These are phyloP conservation scores for Zymoseptoria brevis DNA, from an alignment of 2,329 filamentous ascomycete genomes.

Conservation along the genomic window DNA sequence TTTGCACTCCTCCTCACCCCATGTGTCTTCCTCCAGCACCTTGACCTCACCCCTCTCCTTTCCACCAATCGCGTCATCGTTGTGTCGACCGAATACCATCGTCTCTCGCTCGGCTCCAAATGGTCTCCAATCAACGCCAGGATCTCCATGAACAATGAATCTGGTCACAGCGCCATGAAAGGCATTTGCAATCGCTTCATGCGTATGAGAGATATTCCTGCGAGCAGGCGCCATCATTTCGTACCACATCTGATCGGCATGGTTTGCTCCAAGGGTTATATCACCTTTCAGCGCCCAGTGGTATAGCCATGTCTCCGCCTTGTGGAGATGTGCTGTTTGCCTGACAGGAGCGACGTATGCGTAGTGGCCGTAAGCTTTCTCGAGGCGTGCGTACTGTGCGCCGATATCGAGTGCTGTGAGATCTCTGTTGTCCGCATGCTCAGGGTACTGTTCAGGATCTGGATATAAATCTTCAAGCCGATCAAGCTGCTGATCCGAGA, in stretches of 20 bases:
- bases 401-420: background rate
- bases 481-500: background rate
- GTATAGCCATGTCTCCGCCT: background rate
- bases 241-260: background rate
- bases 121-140: background rate
- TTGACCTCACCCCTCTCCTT: background rate
- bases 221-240: background rate
- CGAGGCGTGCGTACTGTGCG: slow-evolving; percentile 36
- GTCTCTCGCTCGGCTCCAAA: background rate
- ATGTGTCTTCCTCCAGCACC: background rate
- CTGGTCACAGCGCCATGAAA: background rate
- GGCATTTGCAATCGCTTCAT: background rate
- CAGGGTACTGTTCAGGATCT: background rate
- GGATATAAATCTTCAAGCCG: background rate
- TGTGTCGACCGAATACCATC: background rate
- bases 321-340: background rate
- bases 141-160: background rate
- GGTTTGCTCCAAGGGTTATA: background rate
- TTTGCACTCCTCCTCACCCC: background rate
- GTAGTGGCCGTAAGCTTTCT: slow-evolving; percentile 55
- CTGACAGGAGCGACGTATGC: slow-evolving; percentile 43
- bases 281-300: background rate
- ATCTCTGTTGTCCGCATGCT: background rate
- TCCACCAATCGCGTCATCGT: background rate
- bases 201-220: background rate